Evolutionary conservation across 371 early-diverging fungal genomes (phyloP), one percentile per base, ranked within the genome.

Genomic region (Entomophthora muscae): DNA sequence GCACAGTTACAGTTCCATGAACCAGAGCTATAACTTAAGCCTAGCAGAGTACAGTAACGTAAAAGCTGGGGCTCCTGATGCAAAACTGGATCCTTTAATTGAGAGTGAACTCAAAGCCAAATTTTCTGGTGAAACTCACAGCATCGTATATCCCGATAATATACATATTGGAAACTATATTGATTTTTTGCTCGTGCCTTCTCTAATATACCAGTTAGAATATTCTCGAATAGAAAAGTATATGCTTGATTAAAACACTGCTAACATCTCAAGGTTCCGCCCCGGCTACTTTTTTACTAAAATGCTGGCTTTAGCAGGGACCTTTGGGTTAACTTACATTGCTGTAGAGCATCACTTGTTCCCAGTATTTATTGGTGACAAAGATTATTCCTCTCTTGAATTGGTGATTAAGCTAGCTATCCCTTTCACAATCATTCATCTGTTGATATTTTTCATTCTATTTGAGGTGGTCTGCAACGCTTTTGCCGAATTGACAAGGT

Each of bases 391-490:
- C 31, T 83, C 91, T 58, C 52, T 88, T 3, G 76, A 84, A 21
- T 23, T 61, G 13, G 17, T 31, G 3, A 23, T 61, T 12, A 31
- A 42, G 57, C 75, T 94, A 32, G 64, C 90, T 66, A 79, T 89
- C 24, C 95, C 97, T 10, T 89, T 93, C 68, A 88, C 90, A 81
- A 77, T 89, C 61, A 82, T 86, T 70, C 93, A 90, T 70, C 73
- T 96, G 51, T 73, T 94, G 56, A 80, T 92, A 60, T 98, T 96
- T 66, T 94, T 87, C 70, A 88, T 95, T 69, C 89, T 95, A 29
- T 98, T 97, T 71, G 95, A 93, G 73, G 93, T 91, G 69, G 88
- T 93, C 65, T 83, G 93, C 70, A 93, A 95, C 69, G 91, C 84
- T 22, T 93, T 95, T 77, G 97, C 95, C 28, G 98, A 99, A 69